Evolutionary conservation across 169 alveolate species (phyloP).

Genomic region (Babesia ovata): DNA sequence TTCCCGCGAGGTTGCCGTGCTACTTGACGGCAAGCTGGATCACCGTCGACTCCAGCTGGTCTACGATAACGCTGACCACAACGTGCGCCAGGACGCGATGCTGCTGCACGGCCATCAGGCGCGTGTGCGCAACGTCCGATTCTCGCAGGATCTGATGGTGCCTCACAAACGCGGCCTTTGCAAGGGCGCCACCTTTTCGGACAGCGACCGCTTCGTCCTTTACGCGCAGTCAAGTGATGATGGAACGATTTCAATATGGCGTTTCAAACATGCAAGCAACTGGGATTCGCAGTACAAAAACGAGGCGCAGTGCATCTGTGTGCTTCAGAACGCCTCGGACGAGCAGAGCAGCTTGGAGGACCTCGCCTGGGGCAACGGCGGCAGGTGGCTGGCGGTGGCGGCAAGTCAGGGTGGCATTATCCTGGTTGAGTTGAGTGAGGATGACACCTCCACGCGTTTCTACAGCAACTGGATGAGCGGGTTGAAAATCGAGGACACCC

Average conservation of each 20-base stretch:
- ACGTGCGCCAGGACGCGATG: slow-evolving; percentile 40
- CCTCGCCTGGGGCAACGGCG: slow-evolving; percentile 67
- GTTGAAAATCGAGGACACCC: slow-evolving; percentile 26
- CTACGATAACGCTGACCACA: slow-evolving; percentile 55
- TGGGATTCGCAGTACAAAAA: slow-evolving; percentile 31
- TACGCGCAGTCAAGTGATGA: slow-evolving; percentile 70
- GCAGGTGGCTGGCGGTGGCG: slow-evolving; percentile 67
- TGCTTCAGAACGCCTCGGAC: slow-evolving; percentile 40
- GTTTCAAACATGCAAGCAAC: slow-evolving; percentile 49
- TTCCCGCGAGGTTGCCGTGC: neutral
- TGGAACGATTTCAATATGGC: slow-evolving; percentile 62
- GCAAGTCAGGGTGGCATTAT: slow-evolving; percentile 71
- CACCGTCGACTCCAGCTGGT: slow-evolving; percentile 28
- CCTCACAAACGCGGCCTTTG: slow-evolving; percentile 13
- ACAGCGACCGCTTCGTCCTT: slow-evolving; percentile 14
- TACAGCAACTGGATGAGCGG: slow-evolving; percentile 66
- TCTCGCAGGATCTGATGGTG: slow-evolving; percentile 58
- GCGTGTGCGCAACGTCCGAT: slow-evolving; percentile 59
- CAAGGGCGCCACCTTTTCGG: slow-evolving; percentile 17
- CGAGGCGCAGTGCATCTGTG: slow-evolving; percentile 58
- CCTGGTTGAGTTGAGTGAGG: slow-evolving; percentile 49
- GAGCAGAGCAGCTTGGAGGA: slow-evolving; percentile 68
- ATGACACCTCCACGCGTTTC: slow-evolving; percentile 42
- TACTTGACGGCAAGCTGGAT: slow-evolving; percentile 14
- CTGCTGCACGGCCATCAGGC: slow-evolving; percentile 57